Evolutionary conservation across 1,284 basidiomycete species (phyloP), one percentile per base, ranked within the genome.

Genomic region (Malassezia slooffiae): DNA sequence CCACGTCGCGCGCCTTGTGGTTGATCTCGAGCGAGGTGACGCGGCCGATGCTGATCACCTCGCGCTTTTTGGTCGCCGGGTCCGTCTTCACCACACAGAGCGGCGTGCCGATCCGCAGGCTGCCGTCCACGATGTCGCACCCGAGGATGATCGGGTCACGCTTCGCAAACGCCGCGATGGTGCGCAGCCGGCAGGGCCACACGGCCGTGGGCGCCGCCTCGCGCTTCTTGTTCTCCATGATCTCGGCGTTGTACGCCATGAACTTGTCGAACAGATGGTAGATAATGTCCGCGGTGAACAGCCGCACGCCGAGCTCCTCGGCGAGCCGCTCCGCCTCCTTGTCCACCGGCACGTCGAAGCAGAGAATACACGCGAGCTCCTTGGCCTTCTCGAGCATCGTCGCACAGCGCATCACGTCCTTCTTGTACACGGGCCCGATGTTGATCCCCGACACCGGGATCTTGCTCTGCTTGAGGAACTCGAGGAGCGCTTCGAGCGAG

Each of bases 191-290:
- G 70, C 88, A 91, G 0, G 93, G 93, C 90, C 91, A 99, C 19
- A 97, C 84, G 26, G 93, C 93, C 58, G 85, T 84, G 12, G 86
- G 86, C 1, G 90, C 87, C 1, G 90, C 88, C 69, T 91, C 91
- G 61, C 75, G 79, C 47, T 85, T 79, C 72, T 89, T 90, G n/a
- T 84, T 85, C 70, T 95, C 93, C 54, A 77, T 77, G 43, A 97
- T 88, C 72, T 90, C 85, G 49, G 79, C 77, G 70, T 93, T 91
- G 73, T 97, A 96, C n/a, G 82, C 85, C 36, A 82, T 95, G 75
- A 97, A 97, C 20, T 87, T 81, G 69, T 97, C 93, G 71, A 97
- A 96, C 45, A 99, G 74, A 71, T 97, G 93, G 73, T 99, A 99
- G 63, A 99, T 97, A 71, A 97, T 96, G 66, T 89, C 86, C 57